Conservation (phyloP, 169 alveolate genomes). For the Cyclospora cayetanensis region DNA sequence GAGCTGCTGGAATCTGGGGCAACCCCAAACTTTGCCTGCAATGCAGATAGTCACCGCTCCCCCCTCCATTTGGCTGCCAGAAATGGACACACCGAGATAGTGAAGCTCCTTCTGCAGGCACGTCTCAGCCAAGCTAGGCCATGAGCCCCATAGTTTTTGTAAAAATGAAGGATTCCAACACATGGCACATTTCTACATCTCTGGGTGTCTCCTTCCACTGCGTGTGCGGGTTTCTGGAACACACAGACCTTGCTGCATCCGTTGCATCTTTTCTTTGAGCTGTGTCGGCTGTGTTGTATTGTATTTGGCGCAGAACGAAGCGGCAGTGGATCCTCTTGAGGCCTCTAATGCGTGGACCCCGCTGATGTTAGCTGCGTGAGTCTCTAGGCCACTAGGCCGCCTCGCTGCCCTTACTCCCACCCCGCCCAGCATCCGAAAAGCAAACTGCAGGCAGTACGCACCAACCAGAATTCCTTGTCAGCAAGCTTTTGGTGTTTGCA, state of each 20-base stretch:
- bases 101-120: constrained; percentile 61
- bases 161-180: too few species aligned
- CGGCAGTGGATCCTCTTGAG: constrained; percentile 66
- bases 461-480: not conserved
- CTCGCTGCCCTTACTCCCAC: not conserved
- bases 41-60: constrained; percentile 39
- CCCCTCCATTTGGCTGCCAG: constrained; percentile 65
- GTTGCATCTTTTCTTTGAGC: too few species aligned
- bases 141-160: too few species aligned
- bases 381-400: not conserved
- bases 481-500: not conserved
- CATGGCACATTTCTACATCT: too few species aligned
- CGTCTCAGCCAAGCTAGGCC: too few species aligned
- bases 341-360: constrained; percentile 70
- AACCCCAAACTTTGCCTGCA: constrained; percentile 59
- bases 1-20: constrained; percentile 65
- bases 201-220: too few species aligned
- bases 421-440: not conserved
- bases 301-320: constrained; percentile 39
- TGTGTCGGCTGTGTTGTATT: too few species aligned
- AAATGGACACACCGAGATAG: constrained; percentile 57
- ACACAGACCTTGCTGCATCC: too few species aligned
- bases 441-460: not conserved
- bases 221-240: too few species aligned
- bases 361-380: constrained; percentile 71